These are phyloP conservation scores for Vanderwaltozyma polyspora DNA, from an alignment of 805 yeast species.

Conservation along the genomic window DNA sequence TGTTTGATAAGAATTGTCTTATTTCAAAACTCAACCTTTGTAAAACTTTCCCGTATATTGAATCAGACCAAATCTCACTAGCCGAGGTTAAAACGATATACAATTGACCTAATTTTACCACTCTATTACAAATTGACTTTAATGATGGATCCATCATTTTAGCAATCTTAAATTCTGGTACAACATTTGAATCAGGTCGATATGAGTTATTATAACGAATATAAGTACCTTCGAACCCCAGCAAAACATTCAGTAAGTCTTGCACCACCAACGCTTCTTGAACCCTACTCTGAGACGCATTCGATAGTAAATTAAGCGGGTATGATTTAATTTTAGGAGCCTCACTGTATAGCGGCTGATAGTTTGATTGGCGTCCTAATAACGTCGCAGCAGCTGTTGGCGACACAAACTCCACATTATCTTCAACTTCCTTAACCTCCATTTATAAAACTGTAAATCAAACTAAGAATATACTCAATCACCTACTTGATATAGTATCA, in stretches of 20 bases:
- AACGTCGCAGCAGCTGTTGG: no score
- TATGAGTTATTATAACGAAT: constrained; percentile 56
- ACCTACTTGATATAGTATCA: no score
- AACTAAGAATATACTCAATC: no score
- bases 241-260: constrained; percentile 57
- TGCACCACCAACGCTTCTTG: constrained; percentile 66
- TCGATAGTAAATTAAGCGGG: constrained; percentile 30
- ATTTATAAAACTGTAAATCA: constrained; percentile 6
- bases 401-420: constrained; percentile 16
- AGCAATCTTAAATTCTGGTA: constrained; percentile 64
- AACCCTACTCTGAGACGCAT: constrained; percentile 27
- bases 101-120: constrained; percentile 52
- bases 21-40: constrained; percentile 63
- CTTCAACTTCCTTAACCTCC: constrained; percentile 20
- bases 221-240: constrained; percentile 70
- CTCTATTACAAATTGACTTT: constrained; percentile 53
- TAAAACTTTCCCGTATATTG: constrained; percentile 55
- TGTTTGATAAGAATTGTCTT: constrained; percentile 31
- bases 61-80: constrained; percentile 43
- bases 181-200: constrained; percentile 33
- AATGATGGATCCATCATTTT: constrained; percentile 63
- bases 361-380: constrained; percentile 24
- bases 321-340: constrained; percentile 30
- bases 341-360: constrained; percentile 26
- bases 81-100: constrained; percentile 50